These are phyloP conservation scores for Moesziomyces sp. DNA, from an alignment of 1,284 basidiomycete genomes.

Conservation along the genomic window DNA sequence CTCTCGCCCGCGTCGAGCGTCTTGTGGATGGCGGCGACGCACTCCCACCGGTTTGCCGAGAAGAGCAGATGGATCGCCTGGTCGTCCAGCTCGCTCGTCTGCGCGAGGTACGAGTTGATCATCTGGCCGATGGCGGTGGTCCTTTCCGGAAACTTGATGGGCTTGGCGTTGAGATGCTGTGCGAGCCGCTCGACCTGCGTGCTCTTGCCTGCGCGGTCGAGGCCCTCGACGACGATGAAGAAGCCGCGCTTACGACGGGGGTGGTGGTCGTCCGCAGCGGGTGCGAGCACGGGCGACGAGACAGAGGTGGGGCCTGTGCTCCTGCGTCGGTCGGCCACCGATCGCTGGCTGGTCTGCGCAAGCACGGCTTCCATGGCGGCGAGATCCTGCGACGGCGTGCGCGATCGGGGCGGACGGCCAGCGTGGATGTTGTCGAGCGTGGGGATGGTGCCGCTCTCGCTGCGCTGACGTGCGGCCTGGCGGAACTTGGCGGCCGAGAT, in stretches of 20 bases:
- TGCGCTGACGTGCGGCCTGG: conserved; percentile 38
- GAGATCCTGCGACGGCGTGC: conserved; percentile 45
- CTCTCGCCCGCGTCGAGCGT: conserved; percentile 77
- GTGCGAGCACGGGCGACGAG: not conserved
- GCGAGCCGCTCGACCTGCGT: conserved; percentile 63
- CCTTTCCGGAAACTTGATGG: conserved; percentile 74
- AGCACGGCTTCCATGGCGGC: conserved; percentile 46
- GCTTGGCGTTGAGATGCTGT: conserved; percentile 41
- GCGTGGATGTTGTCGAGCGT: conserved; percentile 28
- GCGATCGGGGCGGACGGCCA: conserved; percentile 26
- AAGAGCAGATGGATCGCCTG: conserved; percentile 92
- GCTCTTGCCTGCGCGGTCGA: conserved; percentile 66
- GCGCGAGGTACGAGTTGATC: conserved; percentile 90
- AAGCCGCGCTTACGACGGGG: conserved; percentile 51
- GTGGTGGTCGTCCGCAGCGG: conserved; percentile 1
- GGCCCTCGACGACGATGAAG: conserved; percentile 66
- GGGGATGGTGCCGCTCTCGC: conserved; percentile 33
- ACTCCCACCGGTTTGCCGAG: conserved; percentile 96
- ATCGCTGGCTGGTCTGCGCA: conserved; percentile 17
- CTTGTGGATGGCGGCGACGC: conserved; percentile 50
- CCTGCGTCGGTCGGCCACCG: conserved; percentile 33
- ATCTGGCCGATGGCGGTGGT: conserved; percentile 90
- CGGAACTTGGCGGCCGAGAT: conserved; percentile 51
- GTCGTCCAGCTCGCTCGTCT: conserved; percentile 86
- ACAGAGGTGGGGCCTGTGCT: conserved; percentile 9